phyloP scores from a whole-genome alignment of 108 stramenopile genomes.

The Bacterosira constricta region DNA sequence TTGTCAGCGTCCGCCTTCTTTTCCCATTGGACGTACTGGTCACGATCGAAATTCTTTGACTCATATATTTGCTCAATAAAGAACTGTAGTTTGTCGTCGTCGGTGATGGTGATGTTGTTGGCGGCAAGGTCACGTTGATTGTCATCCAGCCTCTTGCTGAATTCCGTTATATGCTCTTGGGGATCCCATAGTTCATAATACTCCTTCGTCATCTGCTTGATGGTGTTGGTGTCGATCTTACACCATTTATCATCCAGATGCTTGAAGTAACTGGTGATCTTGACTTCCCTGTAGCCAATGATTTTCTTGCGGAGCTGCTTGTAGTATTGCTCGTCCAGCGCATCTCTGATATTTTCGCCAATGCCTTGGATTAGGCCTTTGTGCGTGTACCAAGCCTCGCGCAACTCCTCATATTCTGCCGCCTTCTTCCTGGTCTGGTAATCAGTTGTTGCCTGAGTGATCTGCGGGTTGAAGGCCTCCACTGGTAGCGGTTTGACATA shows the following conservation, averaged over 20 bases:
- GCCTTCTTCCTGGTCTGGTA: background rate
- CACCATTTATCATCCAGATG: background rate
- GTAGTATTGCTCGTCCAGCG: background rate
- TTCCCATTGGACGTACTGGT: too few relatives aligned
- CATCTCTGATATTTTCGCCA: background rate
- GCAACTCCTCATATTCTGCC: background rate
- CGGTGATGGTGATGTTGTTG: background rate
- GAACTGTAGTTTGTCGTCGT: constrained; percentile 6
- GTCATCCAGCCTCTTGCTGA: background rate
- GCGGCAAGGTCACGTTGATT: background rate
- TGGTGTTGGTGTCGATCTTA: background rate
- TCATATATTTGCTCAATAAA: too few relatives aligned
- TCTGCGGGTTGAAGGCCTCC: too few relatives aligned
- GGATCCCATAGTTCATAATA: background rate
- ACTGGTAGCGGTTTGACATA: too few relatives aligned
- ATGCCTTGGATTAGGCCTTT: background rate
- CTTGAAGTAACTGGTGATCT: background rate
- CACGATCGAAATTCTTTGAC: too few relatives aligned
- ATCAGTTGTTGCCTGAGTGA: too few relatives aligned
- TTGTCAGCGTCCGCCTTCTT: too few relatives aligned
- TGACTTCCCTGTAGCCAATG: background rate
- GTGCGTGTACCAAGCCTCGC: background rate
- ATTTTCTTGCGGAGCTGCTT: background rate
- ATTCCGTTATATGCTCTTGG: background rate
- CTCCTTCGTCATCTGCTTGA: background rate